Evolutionary conservation across 176 grass and related monocot genomes (phyloP).

Genomic region (Musa schizocarpa): DNA sequence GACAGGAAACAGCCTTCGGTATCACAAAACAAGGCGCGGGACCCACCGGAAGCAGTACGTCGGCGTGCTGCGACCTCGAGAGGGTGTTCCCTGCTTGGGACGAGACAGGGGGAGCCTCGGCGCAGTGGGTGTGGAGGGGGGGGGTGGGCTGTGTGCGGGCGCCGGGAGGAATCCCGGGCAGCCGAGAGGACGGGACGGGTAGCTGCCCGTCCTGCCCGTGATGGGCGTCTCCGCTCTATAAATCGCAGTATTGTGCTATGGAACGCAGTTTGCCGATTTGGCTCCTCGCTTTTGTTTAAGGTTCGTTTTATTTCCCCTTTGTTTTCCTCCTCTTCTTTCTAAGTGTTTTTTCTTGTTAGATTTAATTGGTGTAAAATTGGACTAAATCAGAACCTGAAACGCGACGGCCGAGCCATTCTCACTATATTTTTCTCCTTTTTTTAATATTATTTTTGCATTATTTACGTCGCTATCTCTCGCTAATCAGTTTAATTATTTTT

Average conservation of each 20-base stretch:
- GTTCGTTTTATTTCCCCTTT: background rate
- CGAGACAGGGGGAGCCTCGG: background rate
- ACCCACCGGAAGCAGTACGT: no score
- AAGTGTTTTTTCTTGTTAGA: background rate
- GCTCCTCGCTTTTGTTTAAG: background rate
- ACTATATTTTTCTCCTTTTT: background rate
- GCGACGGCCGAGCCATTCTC: no score
- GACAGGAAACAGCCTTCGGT: no score
- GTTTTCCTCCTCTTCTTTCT: background rate
- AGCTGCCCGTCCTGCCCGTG: background rate
- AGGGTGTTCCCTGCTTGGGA: background rate
- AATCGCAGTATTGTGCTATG: conserved; percentile 8
- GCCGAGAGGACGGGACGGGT: background rate
- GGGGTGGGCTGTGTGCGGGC: background rate
- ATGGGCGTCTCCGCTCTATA: conserved; percentile 25
- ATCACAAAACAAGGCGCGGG: no score
- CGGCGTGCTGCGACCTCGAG: no score
- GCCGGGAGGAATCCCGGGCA: background rate
- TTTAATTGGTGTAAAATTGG: background rate
- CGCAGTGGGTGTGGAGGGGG: background rate
- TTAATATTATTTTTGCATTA: background rate
- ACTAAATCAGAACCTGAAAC: no score
- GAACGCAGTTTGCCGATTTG: conserved; percentile 42
- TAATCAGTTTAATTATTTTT: background rate
- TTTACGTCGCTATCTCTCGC: background rate